Conservation (phyloP, 1,284 basidiomycete genomes). For the Psilocybe mexicana region DNA sequence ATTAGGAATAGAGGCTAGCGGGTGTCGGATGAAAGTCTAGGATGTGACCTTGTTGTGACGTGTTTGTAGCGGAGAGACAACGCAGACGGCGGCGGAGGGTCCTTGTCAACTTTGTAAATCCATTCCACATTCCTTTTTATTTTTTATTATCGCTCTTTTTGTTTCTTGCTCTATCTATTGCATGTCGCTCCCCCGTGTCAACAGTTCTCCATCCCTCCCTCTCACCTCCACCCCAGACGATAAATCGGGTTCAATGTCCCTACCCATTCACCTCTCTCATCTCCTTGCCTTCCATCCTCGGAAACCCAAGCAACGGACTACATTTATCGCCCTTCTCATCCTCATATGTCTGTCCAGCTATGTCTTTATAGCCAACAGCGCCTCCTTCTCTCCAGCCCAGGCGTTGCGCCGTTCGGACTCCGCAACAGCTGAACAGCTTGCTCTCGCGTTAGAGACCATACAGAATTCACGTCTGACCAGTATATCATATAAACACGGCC, state of each 20-base stretch:
- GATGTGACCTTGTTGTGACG: constrained; percentile 9
- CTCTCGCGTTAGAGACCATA: constrained; percentile 33
- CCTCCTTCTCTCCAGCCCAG: constrained; percentile 40
- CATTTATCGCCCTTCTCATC: constrained; percentile 51
- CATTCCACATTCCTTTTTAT: constrained; percentile 22
- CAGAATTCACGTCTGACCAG: constrained; percentile 30
- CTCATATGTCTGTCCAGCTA: constrained; percentile 53
- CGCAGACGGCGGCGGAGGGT: constrained; percentile 2
- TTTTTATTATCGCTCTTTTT: constrained; percentile 13
- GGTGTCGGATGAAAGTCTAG: background rate
- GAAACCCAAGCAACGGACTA: constrained; percentile 46
- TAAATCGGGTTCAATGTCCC: constrained; percentile 10
- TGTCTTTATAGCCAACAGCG: constrained; percentile 51
- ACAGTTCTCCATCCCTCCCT: constrained; percentile 30
- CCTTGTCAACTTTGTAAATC: background rate
- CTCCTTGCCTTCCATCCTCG: constrained; percentile 28
- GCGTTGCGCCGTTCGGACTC: constrained; percentile 37
- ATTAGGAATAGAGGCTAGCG: no score
- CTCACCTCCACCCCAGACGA: background rate
- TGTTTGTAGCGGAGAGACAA: constrained; percentile 5
- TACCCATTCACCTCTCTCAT: constrained; percentile 25
- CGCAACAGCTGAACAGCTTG: constrained; percentile 29
- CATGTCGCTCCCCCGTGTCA: constrained; percentile 32
- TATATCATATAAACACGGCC: constrained; percentile 18
- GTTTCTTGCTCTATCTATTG: constrained; percentile 6